Conservation (phyloP, 495 filamentous ascomycete genomes). For the Penicillium robsamsonii region DNA sequence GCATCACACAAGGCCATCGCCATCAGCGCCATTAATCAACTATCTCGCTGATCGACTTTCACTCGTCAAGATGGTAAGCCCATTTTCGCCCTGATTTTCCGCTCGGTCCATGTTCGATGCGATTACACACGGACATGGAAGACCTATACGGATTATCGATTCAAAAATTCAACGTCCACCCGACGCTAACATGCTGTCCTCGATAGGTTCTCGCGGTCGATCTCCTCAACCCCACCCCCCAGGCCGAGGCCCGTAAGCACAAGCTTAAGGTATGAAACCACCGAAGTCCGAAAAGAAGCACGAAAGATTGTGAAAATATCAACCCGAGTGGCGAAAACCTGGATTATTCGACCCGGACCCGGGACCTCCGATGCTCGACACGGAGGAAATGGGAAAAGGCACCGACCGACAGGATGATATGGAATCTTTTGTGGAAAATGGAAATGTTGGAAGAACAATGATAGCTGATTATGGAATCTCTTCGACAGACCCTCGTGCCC, state of each 20-base stretch:
- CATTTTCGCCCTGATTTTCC: constrained; percentile 15
- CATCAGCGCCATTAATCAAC: constrained; percentile 51
- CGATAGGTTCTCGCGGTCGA: constrained; percentile 98
- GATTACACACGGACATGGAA: not conserved
- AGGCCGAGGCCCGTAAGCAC: constrained; percentile 96
- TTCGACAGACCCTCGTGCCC: constrained; percentile 79
- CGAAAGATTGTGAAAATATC: constrained; percentile 11
- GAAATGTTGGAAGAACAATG: constrained; percentile 9
- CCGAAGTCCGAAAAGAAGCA: constrained; percentile 11
- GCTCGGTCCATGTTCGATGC: constrained; percentile 7
- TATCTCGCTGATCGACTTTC: constrained; percentile 48
- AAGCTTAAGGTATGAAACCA: constrained; percentile 88
- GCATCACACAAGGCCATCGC: constrained; percentile 47
- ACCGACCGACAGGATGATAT: constrained; percentile 5
- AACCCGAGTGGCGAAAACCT: not conserved
- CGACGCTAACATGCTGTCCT: constrained; percentile 22
- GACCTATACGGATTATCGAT: not conserved
- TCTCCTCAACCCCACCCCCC: constrained; percentile 96
- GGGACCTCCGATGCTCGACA: constrained; percentile 5
- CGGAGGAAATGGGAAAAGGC: constrained; percentile 6
- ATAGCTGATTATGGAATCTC: constrained; percentile 19
- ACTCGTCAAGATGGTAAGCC: constrained; percentile 52
- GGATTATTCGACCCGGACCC: constrained; percentile 6
- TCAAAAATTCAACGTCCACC: not conserved
- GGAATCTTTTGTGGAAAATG: not conserved